Evolutionary conservation across 2,329 filamentous ascomycete genomes (phyloP).

Genomic region (Nectriaceae sp.): DNA sequence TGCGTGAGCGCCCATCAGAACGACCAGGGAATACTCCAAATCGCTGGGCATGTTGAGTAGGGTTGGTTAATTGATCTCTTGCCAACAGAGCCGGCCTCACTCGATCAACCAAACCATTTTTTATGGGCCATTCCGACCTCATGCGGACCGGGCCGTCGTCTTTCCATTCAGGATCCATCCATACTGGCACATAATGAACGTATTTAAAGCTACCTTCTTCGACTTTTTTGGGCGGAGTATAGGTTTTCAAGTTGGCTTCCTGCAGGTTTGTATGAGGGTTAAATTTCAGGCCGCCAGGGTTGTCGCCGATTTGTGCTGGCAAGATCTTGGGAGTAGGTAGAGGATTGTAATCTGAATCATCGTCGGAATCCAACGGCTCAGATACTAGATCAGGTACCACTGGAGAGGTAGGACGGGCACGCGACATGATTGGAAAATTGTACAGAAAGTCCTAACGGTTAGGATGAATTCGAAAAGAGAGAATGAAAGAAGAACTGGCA

Average conservation of each 20-base stretch:
- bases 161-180: constrained; percentile 31
- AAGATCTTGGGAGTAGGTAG: neutral
- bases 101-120: constrained; percentile 16
- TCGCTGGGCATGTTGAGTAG: constrained; percentile 29
- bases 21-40: constrained; percentile 32
- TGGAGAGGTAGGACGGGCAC: neutral
- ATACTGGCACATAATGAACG: constrained; percentile 24
- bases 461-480: too few species aligned
- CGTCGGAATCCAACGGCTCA: neutral
- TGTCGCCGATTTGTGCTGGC: too few species aligned
- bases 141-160: constrained; percentile 17
- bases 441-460: too few species aligned
- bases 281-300: too few species aligned
- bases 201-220: constrained; percentile 6
- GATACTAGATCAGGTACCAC: too few species aligned
- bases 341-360: neutral
- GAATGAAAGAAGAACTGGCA: too few species aligned
- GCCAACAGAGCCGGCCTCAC: constrained; percentile 26
- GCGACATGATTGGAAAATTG: too few species aligned
- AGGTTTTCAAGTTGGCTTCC: too few species aligned
- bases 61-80: constrained; percentile 22
- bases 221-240: constrained; percentile 5
- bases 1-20: constrained; percentile 32
- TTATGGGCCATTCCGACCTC: constrained; percentile 12
- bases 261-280: neutral